phyloP scores from a whole-genome alignment of 164 flowering plant species.

The Litsea cubeba region DNA sequence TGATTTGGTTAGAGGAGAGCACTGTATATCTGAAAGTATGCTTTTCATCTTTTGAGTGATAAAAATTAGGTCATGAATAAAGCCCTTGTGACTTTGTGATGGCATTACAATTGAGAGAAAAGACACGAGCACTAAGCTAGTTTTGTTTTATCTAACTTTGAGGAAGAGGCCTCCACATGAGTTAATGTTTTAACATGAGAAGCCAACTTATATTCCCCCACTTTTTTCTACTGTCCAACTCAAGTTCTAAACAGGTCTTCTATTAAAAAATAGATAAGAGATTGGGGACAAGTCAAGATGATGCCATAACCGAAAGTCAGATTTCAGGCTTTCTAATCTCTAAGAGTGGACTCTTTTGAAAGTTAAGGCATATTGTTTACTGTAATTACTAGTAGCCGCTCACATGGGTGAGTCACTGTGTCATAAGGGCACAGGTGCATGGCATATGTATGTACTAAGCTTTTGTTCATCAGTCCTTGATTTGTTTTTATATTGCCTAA shows the following conservation, averaged over 20 bases:
- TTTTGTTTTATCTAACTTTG: background rate
- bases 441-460: background rate
- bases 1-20: background rate
- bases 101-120: background rate
- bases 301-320: background rate
- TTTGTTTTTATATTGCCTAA: no score
- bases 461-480: background rate
- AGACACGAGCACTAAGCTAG: background rate
- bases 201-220: background rate
- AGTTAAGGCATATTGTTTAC: background rate
- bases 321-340: background rate
- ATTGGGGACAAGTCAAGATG: background rate
- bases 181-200: background rate
- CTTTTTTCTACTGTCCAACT: background rate
- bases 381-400: no score
- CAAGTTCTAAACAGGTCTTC: background rate
- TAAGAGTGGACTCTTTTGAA: background rate
- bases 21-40: background rate
- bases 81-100: background rate
- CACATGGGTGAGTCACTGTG: background rate
- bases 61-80: constrained; percentile 2
- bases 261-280: background rate
- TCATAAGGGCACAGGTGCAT: background rate
- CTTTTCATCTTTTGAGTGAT: background rate
- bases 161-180: background rate